Percentiles rank a stretch among this genome's conserved stretches.
Conservation (phyloP, 768 basidiomycete genomes). For the Hebeloma cylindrosporum region DNA sequence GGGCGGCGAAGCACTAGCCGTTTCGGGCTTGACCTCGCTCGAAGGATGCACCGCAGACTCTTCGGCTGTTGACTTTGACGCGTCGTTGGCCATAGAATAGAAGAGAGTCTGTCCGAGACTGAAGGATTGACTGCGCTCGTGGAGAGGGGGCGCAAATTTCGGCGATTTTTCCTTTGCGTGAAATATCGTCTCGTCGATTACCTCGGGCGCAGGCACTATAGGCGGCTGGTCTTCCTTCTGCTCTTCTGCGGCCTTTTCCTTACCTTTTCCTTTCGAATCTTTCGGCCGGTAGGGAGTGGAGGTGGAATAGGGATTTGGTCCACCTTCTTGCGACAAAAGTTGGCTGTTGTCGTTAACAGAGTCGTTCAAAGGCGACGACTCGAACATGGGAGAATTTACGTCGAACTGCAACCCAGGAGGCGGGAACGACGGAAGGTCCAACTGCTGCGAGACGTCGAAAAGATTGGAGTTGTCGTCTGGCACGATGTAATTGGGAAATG, state of each 20-base stretch:
- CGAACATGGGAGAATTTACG: conserved; percentile 35
- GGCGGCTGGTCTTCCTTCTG: conserved; percentile 19
- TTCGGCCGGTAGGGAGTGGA: conserved; percentile 42
- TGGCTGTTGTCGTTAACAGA: conserved; percentile 33
- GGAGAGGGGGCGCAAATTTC: conserved; percentile 35
- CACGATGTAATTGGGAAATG: conserved; percentile 33
- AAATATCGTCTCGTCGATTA: conserved; percentile 46
- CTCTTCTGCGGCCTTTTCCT: conserved; percentile 30
- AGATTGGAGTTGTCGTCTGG: conserved; percentile 47
- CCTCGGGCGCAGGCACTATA: conserved; percentile 17
- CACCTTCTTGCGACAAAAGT: conserved; percentile 17
- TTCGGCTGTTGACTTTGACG: conserved; percentile 20
- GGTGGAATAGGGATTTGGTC: conserved; percentile 22
- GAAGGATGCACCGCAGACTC: conserved; percentile 30
- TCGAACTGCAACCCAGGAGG: conserved; percentile 44
- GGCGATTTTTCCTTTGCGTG: conserved; percentile 42
- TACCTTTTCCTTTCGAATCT: conserved; percentile 39
- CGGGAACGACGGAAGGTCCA: conserved; percentile 52
- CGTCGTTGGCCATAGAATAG: conserved; percentile 44
- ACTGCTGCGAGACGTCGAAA: conserved; percentile 57
- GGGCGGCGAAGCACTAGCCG: conserved; percentile 25
- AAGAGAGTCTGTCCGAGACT: conserved; percentile 66
- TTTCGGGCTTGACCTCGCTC: conserved; percentile 32
- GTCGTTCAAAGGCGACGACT: conserved; percentile 34
- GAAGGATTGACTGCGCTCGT: conserved; percentile 68